Evolutionary conservation across 352 stramenopile genomes (phyloP).

Genomic region (Pythium volutum): DNA sequence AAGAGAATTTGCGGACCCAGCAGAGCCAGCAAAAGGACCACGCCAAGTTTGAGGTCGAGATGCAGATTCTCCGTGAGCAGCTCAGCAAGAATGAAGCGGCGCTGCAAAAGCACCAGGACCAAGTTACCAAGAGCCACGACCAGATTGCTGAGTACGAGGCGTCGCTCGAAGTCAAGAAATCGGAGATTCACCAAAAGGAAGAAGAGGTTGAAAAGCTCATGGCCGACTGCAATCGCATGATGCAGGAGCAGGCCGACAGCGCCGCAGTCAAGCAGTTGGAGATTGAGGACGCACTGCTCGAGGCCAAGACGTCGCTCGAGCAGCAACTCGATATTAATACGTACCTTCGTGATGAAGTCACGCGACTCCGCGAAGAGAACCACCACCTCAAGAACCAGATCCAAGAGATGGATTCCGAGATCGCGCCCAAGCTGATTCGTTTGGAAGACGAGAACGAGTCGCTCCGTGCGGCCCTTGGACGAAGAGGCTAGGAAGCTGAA

Average conservation of each 20-base stretch:
- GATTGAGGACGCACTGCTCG: constrained; percentile 77
- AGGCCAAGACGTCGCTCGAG: constrained; percentile 84
- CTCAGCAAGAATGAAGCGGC: constrained; percentile 68
- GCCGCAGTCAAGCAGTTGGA: constrained; percentile 80
- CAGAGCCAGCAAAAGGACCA: constrained; percentile 49
- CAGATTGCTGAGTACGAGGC: constrained; percentile 65
- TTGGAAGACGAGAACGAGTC: constrained; percentile 86
- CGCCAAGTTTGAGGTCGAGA: constrained; percentile 62
- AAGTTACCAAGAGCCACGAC: constrained; percentile 59
- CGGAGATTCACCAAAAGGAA: constrained; percentile 69
- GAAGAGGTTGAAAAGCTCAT: constrained; percentile 80
- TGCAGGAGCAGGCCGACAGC: constrained; percentile 79
- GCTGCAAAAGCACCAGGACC: constrained; percentile 67
- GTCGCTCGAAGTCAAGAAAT: constrained; percentile 59
- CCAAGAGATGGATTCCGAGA: constrained; percentile 79
- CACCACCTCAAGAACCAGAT: constrained; percentile 87
- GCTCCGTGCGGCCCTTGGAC: constrained; percentile 32
- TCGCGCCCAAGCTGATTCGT: constrained; percentile 74
- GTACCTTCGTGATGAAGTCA: constrained; percentile 77
- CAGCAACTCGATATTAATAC: constrained; percentile 85
- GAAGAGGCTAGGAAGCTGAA: constrained; percentile 25
- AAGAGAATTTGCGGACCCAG: constrained; percentile 60
- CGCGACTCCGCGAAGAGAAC: constrained; percentile 78
- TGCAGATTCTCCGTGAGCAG: constrained; percentile 64
- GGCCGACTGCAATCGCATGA: constrained; percentile 81